Evolutionary conservation across 2,329 filamentous ascomycete species (phyloP).

Genomic region (Fusarium agapanthi): DNA sequence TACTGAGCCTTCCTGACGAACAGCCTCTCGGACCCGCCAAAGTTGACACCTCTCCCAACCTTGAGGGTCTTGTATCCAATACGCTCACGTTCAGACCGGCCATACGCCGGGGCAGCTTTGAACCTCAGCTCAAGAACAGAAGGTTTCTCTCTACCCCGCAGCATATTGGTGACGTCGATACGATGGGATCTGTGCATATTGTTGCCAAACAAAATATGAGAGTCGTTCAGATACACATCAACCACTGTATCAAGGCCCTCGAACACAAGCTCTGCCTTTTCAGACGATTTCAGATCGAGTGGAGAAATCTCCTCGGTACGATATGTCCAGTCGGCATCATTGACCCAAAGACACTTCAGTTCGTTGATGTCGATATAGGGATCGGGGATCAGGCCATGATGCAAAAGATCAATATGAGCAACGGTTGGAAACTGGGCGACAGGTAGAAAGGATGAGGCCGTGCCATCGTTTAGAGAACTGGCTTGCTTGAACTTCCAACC

Average conservation of each 20-base stretch:
- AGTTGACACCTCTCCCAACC: not conserved
- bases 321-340: not conserved
- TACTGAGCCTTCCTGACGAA: constrained; percentile 3
- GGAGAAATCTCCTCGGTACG: not conserved
- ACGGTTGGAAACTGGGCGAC: not conserved
- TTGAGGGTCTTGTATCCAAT: constrained; percentile 1
- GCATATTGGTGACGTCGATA: not conserved
- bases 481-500: constrained; percentile 6
- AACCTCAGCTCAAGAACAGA: not conserved
- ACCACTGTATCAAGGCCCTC: constrained; percentile 5
- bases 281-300: accelerated
- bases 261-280: not conserved
- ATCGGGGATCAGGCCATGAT: not conserved
- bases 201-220: not conserved
- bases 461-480: not conserved
- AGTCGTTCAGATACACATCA: not conserved
- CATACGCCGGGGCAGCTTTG: not conserved
- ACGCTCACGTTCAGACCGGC: not conserved
- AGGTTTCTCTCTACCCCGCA: accelerated
- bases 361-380: constrained; percentile 8
- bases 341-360: constrained; percentile 2
- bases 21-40: not conserved
- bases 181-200: not conserved
- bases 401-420: not conserved
- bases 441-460: not conserved